Conservation (phyloP, 2,329 filamentous ascomycete species). For the Aureobasidium sp. region DNA sequence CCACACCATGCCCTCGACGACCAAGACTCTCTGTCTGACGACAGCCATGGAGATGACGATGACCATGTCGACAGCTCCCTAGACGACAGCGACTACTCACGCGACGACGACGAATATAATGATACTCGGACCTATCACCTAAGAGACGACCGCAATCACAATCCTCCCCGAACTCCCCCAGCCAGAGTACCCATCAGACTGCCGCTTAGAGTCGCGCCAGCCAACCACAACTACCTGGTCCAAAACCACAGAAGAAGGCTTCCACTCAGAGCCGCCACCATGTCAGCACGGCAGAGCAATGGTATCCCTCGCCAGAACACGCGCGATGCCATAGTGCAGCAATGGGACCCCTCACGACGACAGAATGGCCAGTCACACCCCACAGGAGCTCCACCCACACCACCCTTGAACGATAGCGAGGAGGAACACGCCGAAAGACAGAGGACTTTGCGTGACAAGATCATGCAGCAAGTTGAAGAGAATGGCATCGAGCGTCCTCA, state of each 20-base stretch:
- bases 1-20: not conserved
- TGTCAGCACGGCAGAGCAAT: conserved; percentile 6
- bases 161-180: not conserved
- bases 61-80: not conserved
- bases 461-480: conserved; percentile 44
- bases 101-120: not conserved
- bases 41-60: not conserved
- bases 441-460: conserved; percentile 40
- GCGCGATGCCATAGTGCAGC: conserved; percentile 16
- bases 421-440: conserved; percentile 31
- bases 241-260: not conserved
- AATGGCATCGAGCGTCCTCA: conserved; percentile 70
- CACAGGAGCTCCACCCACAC: conserved; percentile 19
- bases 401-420: conserved; percentile 42
- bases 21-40: not conserved
- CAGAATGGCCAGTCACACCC: not conserved
- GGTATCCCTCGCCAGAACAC: conserved; percentile 12
- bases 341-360: conserved; percentile 10
- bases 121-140: not conserved
- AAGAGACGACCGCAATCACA: not conserved
- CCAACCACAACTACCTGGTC: not conserved
- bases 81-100: not conserved
- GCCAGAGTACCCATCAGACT: not conserved
- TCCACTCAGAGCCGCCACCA: not conserved
- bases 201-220: not conserved